Evolutionary conservation across 208 protist genomes (phyloP), one percentile per base, ranked within the genome.

Genomic region (Crithidia mellificae): DNA sequence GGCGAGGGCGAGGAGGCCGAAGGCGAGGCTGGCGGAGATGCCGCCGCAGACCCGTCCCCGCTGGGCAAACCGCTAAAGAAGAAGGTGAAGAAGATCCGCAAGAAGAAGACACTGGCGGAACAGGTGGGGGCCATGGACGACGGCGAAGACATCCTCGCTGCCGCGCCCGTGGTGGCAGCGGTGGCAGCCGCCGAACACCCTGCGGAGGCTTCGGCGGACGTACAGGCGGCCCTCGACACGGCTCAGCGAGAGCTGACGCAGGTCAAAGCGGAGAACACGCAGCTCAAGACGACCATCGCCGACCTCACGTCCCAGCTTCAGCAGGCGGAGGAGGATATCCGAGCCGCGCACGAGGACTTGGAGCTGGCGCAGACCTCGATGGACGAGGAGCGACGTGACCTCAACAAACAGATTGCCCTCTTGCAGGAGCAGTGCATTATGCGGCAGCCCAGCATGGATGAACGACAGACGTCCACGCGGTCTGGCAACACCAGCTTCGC

Each of bases 1-100:
- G 46, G 32, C 20, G 50, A 59, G 0, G 41, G 41, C 3, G 63
- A 24, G 38, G 50, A 49, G n/a, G 59, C 38, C 27, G 63, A 58
- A 19, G 36, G 51, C 20, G 58, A 57, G 2, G 70, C n/a, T n/a
- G n/a, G 49, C 29, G 61, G n/a, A 2, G 52, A 68, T 4, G 65
- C 39, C 1, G 22, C n/a, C 2, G 41, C 25, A 15, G 51, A 56
- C 7, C 9, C 54, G 12, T 38, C 67, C 6, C 61, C 49, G 39
- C 46, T 63, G 3, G 57, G 62, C 22, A 50, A 55, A 24, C 68
- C 63, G 1, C 38, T 25, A n/a, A 77, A 69, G 67, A 81, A 81
- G 63, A 82, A 80, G 63, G 56, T 74, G n/a, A 84, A 79, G 63
- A 88, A 88, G 73, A 77, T 77, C 46, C 77, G 47, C 19, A 84